Base-by-base conservation (phyloP, 495 filamentous ascomycete species). In the Penicillium goetzii region DNA sequence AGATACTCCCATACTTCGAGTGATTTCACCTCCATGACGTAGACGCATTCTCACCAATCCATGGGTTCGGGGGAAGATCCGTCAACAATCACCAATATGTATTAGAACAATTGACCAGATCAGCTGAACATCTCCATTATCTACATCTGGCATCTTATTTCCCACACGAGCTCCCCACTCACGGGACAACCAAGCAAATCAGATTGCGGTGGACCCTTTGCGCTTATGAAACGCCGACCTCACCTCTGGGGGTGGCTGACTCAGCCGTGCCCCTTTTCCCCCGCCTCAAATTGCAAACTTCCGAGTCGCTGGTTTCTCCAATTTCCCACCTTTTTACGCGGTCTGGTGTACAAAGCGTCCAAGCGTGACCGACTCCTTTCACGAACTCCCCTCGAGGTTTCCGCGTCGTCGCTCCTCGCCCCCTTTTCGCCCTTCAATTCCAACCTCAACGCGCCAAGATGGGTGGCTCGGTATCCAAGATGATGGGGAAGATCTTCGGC, bases 401-500 rank as follows among this genome's bases (percentile, higher is more conserved):
- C 19, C 33, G 32, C 32, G 52, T 21, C 36, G 26, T 14, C 43
- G 40, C 41, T 49, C 47, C 45, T 41, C 59, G 47, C 50, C 38
- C n/a, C 30, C 56, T 19, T 45, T 38, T 38, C 30, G 43, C 52
- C 50, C 15, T 61, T 61, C 68, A 66, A 62, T 61, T 64, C 57
- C 45, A 66, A 71, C 54, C 36, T 15, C 28, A 57, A 65, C 63
- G 58, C 53, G 63, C 67, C 71, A 79, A 68, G 34, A 96, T 96
- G 92, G 92, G 92, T 72, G 90, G 83, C 63, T 83, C 84, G 75
- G 85, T 94, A 68, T 92, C 90, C 61, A 96, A 93, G 80, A 90
- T 93, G 80, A 90, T 97, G 89, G 87, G 86, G 79, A 97, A 96
- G 88, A 92, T 99, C 76, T 97, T 98, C 79, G 96, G 95, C 78